Evolutionary conservation across 768 basidiomycete species (phyloP), one percentile per base, ranked within the genome.

Genomic region (Omphalotus guepiniiformis): DNA sequence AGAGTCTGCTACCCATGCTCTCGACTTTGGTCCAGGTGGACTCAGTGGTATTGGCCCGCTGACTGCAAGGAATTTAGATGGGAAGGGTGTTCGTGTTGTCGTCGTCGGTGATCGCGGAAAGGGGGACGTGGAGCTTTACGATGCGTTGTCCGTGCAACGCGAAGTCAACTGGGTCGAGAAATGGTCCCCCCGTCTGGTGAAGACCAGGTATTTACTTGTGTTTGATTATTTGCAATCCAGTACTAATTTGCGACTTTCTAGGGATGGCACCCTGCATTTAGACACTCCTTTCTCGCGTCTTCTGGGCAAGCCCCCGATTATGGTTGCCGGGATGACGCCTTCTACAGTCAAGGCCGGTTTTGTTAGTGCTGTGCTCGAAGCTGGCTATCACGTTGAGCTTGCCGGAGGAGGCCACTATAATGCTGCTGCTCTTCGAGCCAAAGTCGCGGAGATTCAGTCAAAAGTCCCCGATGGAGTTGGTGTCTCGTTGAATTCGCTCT

Each of bases 321-420:
- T 98, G 96, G 93, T 99, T 30, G 95, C 94, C 40, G 96, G 96
- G 50, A 98, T 99, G 96, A 99, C 96, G 0, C 96, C 96, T 0
- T 87, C 87, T 1, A 99, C 96, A 26, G 96, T 99, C 54, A 86
- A 94, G 63, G 86, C 86, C 26, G 93, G 93, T 15, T 95, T 98
- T 64, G 94, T 97, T 58, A 84, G 85, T 50, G 94, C 96, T 6
- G 79, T 95, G 38, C 82, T 96, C 55, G 79, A 85, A 53, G 94
- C 96, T 22, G 95, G 95, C 1, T 98, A 86, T 65, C 96, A 99
- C 64, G 77, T 97, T 58, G 96, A 99, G 67, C 79, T 99, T 53
- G 96, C 96, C 44, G 96, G 96, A 51, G 96, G 96, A 43, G 96
- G 93, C 12, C 96, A 99, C 70, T 99, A 97, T 73, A 94, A 91